Evolutionary conservation across 1,139 yeast species (phyloP).

Genomic region (Saccharomyces hybrid): DNA sequence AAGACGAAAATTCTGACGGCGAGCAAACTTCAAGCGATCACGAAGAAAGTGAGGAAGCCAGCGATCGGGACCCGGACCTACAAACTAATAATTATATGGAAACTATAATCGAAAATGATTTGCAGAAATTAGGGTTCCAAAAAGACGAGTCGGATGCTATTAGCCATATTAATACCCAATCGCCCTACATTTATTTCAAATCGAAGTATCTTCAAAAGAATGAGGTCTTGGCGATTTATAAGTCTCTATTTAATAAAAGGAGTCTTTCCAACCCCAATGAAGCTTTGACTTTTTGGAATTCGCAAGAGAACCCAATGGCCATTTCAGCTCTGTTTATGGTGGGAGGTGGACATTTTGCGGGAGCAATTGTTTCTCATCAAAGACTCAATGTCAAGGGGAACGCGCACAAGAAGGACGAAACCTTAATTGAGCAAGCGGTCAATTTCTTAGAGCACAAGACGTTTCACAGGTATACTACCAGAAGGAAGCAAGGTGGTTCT

Average conservation of each 20-base stretch:
- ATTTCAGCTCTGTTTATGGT: constrained; percentile 79
- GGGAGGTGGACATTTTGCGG: constrained; percentile 98
- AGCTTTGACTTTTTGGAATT: constrained; percentile 26
- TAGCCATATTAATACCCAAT: constrained; percentile 54
- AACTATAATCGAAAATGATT: constrained; percentile 7
- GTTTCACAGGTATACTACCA: constrained; percentile 89
- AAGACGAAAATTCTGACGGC: constrained; percentile 58
- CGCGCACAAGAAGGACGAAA: constrained; percentile 34
- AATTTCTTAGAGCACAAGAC: constrained; percentile 70
- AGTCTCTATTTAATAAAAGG: constrained; percentile 48
- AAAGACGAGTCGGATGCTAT: constrained; percentile 30
- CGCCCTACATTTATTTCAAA: constrained; percentile 54
- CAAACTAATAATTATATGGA: constrained; percentile 4
- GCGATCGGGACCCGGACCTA: neutral
- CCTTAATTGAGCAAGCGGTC: constrained; percentile 51
- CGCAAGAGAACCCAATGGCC: constrained; percentile 18
- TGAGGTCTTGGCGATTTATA: constrained; percentile 62
- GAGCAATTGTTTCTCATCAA: constrained; percentile 77
- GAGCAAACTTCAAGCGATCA: constrained; percentile 29
- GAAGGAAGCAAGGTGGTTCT: constrained; percentile 97
- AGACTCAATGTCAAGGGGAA: constrained; percentile 48
- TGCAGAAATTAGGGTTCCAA: constrained; percentile 10
- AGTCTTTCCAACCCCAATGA: constrained; percentile 35
- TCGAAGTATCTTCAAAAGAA: constrained; percentile 40
- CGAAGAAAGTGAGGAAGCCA: constrained; percentile 1